Base-by-base conservation (phyloP, 129 eudicot genomes). In the Silybum marianum region DNA sequence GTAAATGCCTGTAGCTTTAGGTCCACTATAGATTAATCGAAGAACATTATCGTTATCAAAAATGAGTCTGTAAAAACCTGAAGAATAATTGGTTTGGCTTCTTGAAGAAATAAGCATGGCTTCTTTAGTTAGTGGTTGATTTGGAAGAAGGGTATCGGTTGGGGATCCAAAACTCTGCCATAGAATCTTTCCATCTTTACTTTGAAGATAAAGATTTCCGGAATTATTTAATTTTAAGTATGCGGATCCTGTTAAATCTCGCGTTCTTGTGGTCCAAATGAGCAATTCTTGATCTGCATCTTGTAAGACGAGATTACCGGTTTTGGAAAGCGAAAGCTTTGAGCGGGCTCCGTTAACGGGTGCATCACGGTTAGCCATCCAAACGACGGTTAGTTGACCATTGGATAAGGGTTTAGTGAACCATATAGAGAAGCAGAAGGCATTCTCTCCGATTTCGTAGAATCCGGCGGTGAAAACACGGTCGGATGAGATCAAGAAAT, bases 81-180 rank as follows among this genome's bases (percentile, higher is more conserved):
- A 85, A 12, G 89, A 78, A 28, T 66, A 54, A 22, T 85, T 90
- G 4, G 75, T 76, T 58, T 1, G 44, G 73, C 86, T 88, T 84
- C 88, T 72, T 32, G 86, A 74, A 3, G 93, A 87, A n/a, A 87
- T 67, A 4, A 90, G 83, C 16, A 5, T 40, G 2, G 84, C 42
- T 4, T 71, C 67, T 46, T 78, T 78, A 0, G 89, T 85, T 1
- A 90, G 72, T 13, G 75, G 82, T 78, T 90, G 91, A 18, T 54
- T 69, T 1, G 90, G 88, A 78, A 90, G 88, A 85, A 90, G 88
- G 0, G 93, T 87, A 60, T 88, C 79, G 5, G 93, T 90, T 2
- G 93, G 93, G 8, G 67, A 85, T 24, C 84, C 81, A 38, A 87
- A 90, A 71, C 93, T 90, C 69, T 90, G 91, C 93, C 93, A 90